These are phyloP conservation scores for Aspergillus pseudonomiae DNA, from an alignment of 2,329 filamentous ascomycete genomes.

Conservation along the genomic window DNA sequence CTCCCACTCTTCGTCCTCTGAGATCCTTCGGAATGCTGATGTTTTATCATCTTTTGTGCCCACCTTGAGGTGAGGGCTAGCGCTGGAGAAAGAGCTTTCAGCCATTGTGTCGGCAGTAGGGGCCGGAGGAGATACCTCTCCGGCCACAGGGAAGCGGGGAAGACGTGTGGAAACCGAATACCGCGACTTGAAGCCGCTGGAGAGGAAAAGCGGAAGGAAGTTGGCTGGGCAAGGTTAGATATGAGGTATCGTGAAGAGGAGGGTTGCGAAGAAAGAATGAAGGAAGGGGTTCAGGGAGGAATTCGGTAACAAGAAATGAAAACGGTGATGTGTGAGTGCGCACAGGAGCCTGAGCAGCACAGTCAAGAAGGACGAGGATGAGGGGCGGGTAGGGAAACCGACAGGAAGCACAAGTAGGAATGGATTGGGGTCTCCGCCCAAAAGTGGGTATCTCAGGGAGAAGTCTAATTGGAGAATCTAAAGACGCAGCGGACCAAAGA, in stretches of 20 bases:
- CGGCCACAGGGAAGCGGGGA: slow-evolving; percentile 29
- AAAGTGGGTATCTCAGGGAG: slow-evolving; percentile 26
- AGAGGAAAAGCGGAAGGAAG: slow-evolving; percentile 61
- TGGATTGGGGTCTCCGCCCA: slow-evolving; percentile 17
- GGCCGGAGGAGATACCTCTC: slow-evolving; percentile 34
- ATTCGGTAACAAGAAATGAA: slow-evolving; percentile 4
- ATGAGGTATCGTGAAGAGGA: neutral
- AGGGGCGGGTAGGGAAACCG: slow-evolving; percentile 29
- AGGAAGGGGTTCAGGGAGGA: neutral
- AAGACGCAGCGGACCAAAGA: slow-evolving; percentile 20
- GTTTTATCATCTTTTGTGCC: slow-evolving; percentile 65
- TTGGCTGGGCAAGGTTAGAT: slow-evolving; percentile 67
- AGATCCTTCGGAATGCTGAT: slow-evolving; percentile 63
- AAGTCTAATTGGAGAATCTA: slow-evolving; percentile 29
- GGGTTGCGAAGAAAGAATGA: slow-evolving; percentile 16
- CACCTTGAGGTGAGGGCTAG: slow-evolving; percentile 80
- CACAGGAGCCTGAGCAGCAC: slow-evolving; percentile 5
- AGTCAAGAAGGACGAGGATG: slow-evolving; percentile 17
- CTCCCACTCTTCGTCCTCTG: slow-evolving; percentile 82
- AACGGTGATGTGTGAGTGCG: slow-evolving; percentile 10
- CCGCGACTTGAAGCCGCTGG: slow-evolving; percentile 63
- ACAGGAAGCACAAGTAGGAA: slow-evolving; percentile 12
- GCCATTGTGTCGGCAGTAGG: slow-evolving; percentile 59
- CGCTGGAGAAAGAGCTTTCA: slow-evolving; percentile 72
- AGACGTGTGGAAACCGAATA: slow-evolving; percentile 56